These are phyloP conservation scores for Rhodosporidiobolus odoratus DNA, from an alignment of 768 basidiomycete genomes.

Conservation along the genomic window DNA sequence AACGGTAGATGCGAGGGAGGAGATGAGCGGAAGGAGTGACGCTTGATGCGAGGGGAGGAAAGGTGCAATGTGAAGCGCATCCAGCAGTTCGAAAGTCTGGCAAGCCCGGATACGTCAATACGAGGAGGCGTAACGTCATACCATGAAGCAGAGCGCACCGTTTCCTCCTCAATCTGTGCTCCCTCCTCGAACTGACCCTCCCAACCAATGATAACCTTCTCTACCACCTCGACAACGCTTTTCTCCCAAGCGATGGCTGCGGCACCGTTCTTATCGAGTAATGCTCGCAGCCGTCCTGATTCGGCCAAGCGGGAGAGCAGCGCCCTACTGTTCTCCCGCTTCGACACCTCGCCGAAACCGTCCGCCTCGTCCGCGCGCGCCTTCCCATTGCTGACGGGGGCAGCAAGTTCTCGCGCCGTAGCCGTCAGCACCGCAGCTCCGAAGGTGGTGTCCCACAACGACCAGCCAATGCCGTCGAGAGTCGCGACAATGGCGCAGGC, in stretches of 20 bases:
- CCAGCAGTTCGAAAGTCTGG: constrained; percentile 27
- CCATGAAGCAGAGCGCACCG: constrained; percentile 4
- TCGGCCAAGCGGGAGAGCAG: constrained; percentile 45
- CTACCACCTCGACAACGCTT: neutral
- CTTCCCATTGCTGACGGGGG: constrained; percentile 8
- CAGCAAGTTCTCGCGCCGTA: constrained; percentile 33
- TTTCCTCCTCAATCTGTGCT: constrained; percentile 1
- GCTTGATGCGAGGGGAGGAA: constrained; percentile 18
- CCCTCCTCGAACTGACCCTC: neutral
- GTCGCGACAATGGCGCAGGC: constrained; percentile 27
- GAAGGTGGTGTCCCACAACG: constrained; percentile 20
- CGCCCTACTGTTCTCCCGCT: constrained; percentile 45
- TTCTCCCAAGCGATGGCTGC: constrained; percentile 29
- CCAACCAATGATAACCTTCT: constrained; percentile 8
- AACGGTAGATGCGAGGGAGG: constrained; percentile 28
- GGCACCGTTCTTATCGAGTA: constrained; percentile 9
- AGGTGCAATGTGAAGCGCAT: constrained; percentile 29
- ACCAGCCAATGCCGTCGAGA: constrained; percentile 20
- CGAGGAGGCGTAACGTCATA: neutral
- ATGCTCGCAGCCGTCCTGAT: constrained; percentile 41
- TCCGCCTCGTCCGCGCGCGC: neutral
- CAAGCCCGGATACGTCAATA: neutral
- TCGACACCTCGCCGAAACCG: constrained; percentile 43
- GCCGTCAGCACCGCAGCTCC: constrained; percentile 17
- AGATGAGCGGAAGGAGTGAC: constrained; percentile 16